Evolutionary conservation across 805 yeast species (phyloP).

Genomic region (Huiozyma sinensis): DNA sequence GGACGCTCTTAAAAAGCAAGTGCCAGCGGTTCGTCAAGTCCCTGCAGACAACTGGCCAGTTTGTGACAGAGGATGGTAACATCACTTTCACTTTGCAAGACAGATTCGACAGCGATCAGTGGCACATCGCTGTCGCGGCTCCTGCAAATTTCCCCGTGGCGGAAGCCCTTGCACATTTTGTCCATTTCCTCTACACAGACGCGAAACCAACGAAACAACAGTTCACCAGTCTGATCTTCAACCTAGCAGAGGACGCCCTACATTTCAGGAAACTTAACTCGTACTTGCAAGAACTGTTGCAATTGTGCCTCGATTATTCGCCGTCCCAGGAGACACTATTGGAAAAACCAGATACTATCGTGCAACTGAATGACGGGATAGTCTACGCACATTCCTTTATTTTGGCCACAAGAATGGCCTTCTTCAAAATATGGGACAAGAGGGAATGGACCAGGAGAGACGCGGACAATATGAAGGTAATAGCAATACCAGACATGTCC

Average conservation of each 20-base stretch:
- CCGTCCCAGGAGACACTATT: neutral
- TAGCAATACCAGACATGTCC: slow-evolving; percentile 35
- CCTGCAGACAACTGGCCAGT: slow-evolving; percentile 2
- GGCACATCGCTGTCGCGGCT: slow-evolving; percentile 4
- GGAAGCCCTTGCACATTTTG: slow-evolving; percentile 1
- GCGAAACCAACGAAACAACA: slow-evolving; percentile 10
- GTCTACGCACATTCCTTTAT: slow-evolving; percentile 40
- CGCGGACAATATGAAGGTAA: slow-evolving; percentile 7
- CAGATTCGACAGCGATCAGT: neutral
- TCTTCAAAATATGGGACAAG: slow-evolving; percentile 50
- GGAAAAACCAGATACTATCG: slow-evolving; percentile 31
- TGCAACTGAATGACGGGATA: slow-evolving; percentile 39
- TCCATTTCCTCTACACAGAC: slow-evolving; percentile 21
- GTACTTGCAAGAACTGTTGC: neutral
- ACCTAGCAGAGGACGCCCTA: slow-evolving; percentile 13
- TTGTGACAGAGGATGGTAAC: slow-evolving; percentile 3
- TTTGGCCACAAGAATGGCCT: slow-evolving; percentile 47
- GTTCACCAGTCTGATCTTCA: slow-evolving; percentile 7
- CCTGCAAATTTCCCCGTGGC: neutral
- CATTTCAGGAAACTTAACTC: slow-evolving; percentile 10
- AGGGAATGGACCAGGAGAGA: slow-evolving; percentile 37
- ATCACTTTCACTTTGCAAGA: slow-evolving; percentile 1
- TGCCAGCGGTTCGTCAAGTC: slow-evolving; percentile 7
- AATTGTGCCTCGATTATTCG: neutral
- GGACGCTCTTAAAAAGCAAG: slow-evolving; percentile 10